These are phyloP conservation scores for Termitomyces sp. DNA, from an alignment of 768 basidiomycete species.

Conservation along the genomic window DNA sequence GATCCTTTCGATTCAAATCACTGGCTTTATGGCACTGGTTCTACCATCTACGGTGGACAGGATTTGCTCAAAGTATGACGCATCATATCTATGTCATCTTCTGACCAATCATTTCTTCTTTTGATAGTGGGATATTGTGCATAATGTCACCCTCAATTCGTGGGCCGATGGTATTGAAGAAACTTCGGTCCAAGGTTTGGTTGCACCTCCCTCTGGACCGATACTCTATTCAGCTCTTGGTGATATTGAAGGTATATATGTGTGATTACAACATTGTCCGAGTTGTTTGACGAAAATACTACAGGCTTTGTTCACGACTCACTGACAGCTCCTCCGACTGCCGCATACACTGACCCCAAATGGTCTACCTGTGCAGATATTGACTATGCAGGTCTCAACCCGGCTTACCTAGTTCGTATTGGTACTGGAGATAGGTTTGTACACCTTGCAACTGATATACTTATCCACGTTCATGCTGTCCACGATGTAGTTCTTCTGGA, in stretches of 20 bases:
- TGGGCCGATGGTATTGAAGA: constrained; percentile 65
- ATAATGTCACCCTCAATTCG: constrained; percentile 53
- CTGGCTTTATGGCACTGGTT: constrained; percentile 68
- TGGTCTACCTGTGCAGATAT: constrained; percentile 43
- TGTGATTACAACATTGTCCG: not conserved
- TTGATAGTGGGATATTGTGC: constrained; percentile 50
- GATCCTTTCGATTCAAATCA: constrained; percentile 67
- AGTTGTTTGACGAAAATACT: not conserved
- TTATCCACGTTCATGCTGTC: not conserved
- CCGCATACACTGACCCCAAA: constrained; percentile 36
- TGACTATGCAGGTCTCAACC: constrained; percentile 48
- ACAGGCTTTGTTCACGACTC: constrained; percentile 44
- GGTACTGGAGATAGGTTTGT: constrained; percentile 44
- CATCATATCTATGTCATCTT: not conserved
- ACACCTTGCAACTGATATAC: not conserved
- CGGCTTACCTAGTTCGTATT: constrained; percentile 44
- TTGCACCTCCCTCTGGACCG: constrained; percentile 59
- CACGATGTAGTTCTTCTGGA: constrained; percentile 27
- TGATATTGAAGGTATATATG: constrained; percentile 41
- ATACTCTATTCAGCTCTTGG: constrained; percentile 49
- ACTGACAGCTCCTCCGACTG: constrained; percentile 33
- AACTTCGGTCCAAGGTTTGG: constrained; percentile 48
- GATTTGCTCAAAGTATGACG: constrained; percentile 37
- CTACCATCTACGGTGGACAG: constrained; percentile 55
- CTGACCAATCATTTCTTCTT: not conserved